Evolutionary conservation across 768 basidiomycete species (phyloP), one percentile per base, ranked within the genome.

Genomic region (Fomitopsis pulvina): DNA sequence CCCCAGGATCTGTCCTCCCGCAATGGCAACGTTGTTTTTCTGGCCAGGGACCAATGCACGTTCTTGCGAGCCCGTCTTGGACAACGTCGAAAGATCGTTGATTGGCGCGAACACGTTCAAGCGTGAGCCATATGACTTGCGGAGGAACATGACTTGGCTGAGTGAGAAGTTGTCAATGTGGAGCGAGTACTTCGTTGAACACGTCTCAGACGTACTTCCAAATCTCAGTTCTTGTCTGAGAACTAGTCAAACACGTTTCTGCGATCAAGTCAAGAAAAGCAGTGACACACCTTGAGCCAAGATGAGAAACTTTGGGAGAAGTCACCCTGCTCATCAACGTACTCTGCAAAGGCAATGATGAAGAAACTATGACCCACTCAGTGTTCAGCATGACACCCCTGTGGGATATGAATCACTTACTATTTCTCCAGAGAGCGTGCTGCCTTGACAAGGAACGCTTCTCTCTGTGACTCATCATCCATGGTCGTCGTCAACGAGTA

Each of bases 31-130:
- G 58, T 85, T 83, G 54, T 88, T 84, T 64, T 80, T 81, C 62
- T 77, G 79, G n/a, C 83, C 86, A 34, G 81, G 72, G 26, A 83
- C 68, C 42, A 84, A 66, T 1, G 80, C 73, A 20, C 78, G 74
- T 32, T 70, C 72, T 51, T 75, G 78, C 29, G 78, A 72, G 25
- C 82, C 77, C 25, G 81, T 79, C 62, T 79, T 85, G 1, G 92
- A 91, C 30, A 96, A 69, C 2, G 80, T 71, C 0, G 89, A 91
- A 2, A 98, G 75, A 61, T 99, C 94, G 50, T 85, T 83, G 51
- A 95, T 78, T 1, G 96, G 96, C 0, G 87, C 79, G 62, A 98
- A 98, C n/a, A 96, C 80, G 52, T 86, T 89, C 46, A 95, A 72
- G 7, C 85, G 76, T 10, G 89, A 88, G 1, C 88, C 87, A 47